Percentiles rank a stretch among this genome's conserved stretches.
phyloP scores from a whole-genome alignment of 148 eudicot genomes.

The Vaccinium corymbosum region DNA sequence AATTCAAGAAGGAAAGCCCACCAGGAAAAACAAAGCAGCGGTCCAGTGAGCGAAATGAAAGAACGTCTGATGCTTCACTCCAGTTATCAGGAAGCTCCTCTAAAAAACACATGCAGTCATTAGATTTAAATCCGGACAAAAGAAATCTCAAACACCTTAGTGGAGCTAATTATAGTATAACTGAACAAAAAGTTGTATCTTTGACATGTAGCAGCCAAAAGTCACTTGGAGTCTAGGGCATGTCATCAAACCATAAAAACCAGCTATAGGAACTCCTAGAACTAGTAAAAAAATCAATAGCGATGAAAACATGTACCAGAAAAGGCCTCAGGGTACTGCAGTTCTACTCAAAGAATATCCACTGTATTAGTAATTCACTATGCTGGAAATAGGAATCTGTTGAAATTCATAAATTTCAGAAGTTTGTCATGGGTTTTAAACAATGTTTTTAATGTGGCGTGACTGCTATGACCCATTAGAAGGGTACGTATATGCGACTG shows the following conservation, averaged over 20 bases:
- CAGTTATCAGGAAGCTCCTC: conserved; percentile 77
- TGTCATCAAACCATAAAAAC: background rate
- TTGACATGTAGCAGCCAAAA: background rate
- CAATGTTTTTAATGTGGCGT: background rate
- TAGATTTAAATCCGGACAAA: conserved; percentile 4
- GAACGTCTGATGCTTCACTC: conserved; percentile 56
- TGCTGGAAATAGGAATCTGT: background rate
- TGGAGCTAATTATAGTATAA: background rate
- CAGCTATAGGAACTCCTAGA: conserved; percentile 1
- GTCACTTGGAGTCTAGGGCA: background rate
- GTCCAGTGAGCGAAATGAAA: conserved; percentile 61
- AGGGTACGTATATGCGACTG: background rate
- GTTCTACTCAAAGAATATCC: background rate
- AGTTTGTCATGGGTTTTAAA: background rate
- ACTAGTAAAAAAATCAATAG: background rate
- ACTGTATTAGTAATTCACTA: background rate
- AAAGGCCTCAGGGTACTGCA: background rate
- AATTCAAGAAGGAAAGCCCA: conserved; percentile 21
- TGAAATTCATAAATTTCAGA: background rate
- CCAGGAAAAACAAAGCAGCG: conserved; percentile 93
- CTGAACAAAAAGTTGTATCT: background rate
- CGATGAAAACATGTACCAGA: background rate
- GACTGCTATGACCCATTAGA: background rate
- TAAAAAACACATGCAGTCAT: conserved; percentile 24
- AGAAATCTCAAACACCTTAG: background rate